Evolutionary conservation across 192 early-diverging fungal species (phyloP), one percentile per base, ranked within the genome.

Genomic region (Linnemannia schmuckeri): DNA sequence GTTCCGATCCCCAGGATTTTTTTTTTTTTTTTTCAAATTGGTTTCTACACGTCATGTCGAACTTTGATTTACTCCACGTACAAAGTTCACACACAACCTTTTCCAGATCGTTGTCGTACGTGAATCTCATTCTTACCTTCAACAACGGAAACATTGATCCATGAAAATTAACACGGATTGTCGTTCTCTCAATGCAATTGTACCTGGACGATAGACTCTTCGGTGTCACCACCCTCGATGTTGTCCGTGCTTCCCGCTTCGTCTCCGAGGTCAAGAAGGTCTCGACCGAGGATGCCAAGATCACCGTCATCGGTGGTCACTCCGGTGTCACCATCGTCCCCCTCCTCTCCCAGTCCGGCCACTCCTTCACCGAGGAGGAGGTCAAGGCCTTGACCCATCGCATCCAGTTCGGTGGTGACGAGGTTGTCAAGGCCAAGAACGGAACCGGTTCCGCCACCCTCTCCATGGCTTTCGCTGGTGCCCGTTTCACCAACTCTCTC

Each of bases 351-450:
- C 94, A 96, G 88, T 89, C 94, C 42, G 91, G 93, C 49, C 79
- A 94, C 55, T 92, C 90, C 76, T 96, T 99, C 87, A 92, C 93
- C 77, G 90, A 95, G 70, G 95, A 96, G 81, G 94, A 98, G 92
- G 85, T 94, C 74, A 95, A 97, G 88, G 93, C 91, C 42, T 92
- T 99, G 78, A 99, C 98, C 75, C 84, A 97, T 85, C 97, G 97
- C 87, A 99, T 99, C 89, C 98, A 99, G 92, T 98, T 95, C 88
- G 98, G 96, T 85, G 98, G 98, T 85, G 98, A 99, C 87, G 98
- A 99, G 90, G 98, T 99, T 44, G 97, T 99, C 87, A 96, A 98
- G 94, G 98, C 98, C 86, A 99, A 99, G 94, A 95, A 97, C 93
- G 98, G 97, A 73, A 94, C 95, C 54, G 97, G 95, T 24, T 95